Evolutionary conservation across 176 grass and related monocot genomes (phyloP).

Genomic region (Cenchrus americanus): DNA sequence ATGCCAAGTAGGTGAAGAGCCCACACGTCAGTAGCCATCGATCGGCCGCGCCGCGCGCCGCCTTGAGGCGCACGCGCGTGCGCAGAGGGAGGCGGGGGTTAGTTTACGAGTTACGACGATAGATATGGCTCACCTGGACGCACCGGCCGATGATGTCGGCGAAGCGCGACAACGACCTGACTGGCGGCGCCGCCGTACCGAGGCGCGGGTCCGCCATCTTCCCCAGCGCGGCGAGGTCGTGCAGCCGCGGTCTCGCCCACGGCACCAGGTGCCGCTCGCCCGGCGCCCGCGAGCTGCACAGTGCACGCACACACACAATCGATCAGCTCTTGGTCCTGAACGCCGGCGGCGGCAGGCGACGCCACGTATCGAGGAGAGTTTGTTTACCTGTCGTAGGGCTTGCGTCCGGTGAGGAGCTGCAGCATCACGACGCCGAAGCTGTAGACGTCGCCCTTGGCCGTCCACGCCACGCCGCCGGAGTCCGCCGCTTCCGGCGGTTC

Average conservation of each 20-base stretch:
- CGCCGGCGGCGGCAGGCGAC: neutral
- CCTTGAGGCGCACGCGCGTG: neutral
- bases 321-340: neutral
- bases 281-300: constrained; percentile 30
- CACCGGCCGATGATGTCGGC: constrained; percentile 69
- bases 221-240: constrained; percentile 57
- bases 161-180: constrained; percentile 68
- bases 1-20: neutral
- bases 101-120: too few relatives aligned
- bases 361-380: neutral
- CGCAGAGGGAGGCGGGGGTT: neutral
- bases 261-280: constrained; percentile 54
- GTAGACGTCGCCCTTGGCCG: constrained; percentile 51
- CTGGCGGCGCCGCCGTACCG: neutral
- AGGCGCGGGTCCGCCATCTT: constrained; percentile 62
- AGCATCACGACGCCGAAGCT: constrained; percentile 71
- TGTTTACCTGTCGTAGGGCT: constrained; percentile 54
- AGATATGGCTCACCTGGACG: constrained; percentile 43
- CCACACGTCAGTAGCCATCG: neutral
- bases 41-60: neutral
- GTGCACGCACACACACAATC: neutral
- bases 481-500: constrained; percentile 31
- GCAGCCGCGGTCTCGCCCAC: constrained; percentile 57
- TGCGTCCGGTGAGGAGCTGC: constrained; percentile 68
- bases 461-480: constrained; percentile 13